Percentiles rank a stretch among this genome's conserved stretches.
Evolutionary conservation across 2,329 filamentous ascomycete species (phyloP).

Genomic region (Cladosporium cucumerinum): DNA sequence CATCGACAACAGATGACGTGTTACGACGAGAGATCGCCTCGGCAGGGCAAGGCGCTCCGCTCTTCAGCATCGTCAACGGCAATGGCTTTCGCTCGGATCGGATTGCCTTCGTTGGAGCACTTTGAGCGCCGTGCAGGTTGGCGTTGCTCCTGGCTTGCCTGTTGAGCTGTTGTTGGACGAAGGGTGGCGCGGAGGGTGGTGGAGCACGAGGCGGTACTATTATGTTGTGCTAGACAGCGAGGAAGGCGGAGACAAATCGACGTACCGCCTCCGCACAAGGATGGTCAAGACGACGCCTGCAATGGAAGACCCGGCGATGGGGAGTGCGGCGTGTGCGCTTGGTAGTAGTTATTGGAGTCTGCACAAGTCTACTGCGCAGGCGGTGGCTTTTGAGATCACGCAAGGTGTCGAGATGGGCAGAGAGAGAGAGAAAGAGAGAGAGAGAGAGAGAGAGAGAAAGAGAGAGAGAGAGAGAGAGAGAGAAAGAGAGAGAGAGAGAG

Average conservation of each 20-base stretch:
- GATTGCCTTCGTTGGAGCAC: background rate
- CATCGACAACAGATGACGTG: background rate
- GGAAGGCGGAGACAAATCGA: slow-evolving; percentile 27
- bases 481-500: slow-evolving; percentile 46
- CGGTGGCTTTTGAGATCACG: slow-evolving; percentile 40
- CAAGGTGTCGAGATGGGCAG: slow-evolving; percentile 54
- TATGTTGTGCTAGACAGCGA: slow-evolving; percentile 5
- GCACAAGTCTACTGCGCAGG: slow-evolving; percentile 29
- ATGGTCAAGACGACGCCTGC: slow-evolving; percentile 16
- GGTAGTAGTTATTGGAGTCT: slow-evolving; percentile 44
- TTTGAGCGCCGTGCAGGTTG: background rate
- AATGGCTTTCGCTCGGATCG: background rate
- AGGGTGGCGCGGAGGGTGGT: background rate
- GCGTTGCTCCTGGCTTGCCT: background rate
- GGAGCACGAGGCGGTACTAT: background rate
- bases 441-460: too few relatives aligned
- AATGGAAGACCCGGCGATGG: slow-evolving; percentile 51
- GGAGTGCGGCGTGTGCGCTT: slow-evolving; percentile 48
- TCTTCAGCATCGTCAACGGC: slow-evolving; percentile 3
- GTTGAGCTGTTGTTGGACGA: background rate
- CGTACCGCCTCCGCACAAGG: slow-evolving; percentile 10
- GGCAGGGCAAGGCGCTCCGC: background rate
- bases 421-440: too few relatives aligned
- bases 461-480: too few relatives aligned
- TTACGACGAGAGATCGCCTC: background rate